Evolutionary conservation across 2,329 filamentous ascomycete genomes (phyloP).

Genomic region (Fusarium circinatum): DNA sequence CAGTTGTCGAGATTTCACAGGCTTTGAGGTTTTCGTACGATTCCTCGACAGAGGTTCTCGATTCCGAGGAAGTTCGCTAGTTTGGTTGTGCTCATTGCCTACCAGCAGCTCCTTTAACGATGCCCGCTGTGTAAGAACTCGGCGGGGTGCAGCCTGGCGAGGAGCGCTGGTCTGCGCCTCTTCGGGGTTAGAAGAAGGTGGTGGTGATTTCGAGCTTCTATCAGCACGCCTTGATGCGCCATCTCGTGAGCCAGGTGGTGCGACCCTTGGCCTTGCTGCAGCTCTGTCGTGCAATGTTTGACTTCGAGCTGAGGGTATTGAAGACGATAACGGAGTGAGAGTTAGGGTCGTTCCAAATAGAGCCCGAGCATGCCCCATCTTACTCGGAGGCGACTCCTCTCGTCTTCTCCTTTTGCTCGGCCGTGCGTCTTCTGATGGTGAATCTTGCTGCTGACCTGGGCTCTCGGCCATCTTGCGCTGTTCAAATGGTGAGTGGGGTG

Average conservation of each 20-base stretch:
- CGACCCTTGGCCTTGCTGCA: slow-evolving; percentile 9
- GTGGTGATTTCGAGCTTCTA: slow-evolving; percentile 36
- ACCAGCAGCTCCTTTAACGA: slow-evolving; percentile 25
- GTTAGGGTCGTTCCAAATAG: slow-evolving; percentile 50
- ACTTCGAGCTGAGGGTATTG: slow-evolving; percentile 19
- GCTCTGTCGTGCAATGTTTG: slow-evolving; percentile 37
- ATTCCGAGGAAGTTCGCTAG: neutral
- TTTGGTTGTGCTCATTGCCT: slow-evolving; percentile 22
- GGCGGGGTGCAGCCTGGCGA: slow-evolving; percentile 13
- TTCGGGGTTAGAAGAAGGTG: neutral
- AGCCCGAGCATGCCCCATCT: slow-evolving; percentile 48
- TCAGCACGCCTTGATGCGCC: neutral
- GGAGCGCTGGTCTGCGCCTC: neutral
- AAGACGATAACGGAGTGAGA: slow-evolving; percentile 41
- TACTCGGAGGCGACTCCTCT: slow-evolving; percentile 48
- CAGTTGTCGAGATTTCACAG: neutral
- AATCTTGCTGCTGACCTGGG: slow-evolving; percentile 23
- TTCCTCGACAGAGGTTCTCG: neutral
- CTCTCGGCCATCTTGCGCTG: slow-evolving; percentile 39
- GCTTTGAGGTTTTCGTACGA: neutral
- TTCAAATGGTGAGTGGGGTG: slow-evolving; percentile 50
- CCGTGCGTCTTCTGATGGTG: slow-evolving; percentile 30
- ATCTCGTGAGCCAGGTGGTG: neutral
- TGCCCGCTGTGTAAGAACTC: slow-evolving; percentile 21
- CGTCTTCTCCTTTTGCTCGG: slow-evolving; percentile 44